Base-by-base conservation (phyloP, 768 basidiomycete genomes). In the Trametes elegans region DNA sequence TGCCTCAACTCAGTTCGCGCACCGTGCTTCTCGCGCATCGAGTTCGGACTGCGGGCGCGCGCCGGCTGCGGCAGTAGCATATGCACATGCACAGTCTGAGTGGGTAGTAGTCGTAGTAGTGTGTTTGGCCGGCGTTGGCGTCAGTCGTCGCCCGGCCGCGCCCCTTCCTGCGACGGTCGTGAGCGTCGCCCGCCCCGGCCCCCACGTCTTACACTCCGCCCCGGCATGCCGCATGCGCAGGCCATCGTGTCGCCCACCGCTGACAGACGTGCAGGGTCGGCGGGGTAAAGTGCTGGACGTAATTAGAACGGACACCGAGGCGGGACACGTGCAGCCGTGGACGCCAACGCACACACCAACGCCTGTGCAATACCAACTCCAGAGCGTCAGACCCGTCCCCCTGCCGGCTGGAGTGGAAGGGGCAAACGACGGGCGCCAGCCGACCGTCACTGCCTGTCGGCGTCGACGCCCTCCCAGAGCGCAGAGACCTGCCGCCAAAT, bases 401-500 rank as follows among this genome's bases (percentile, higher is more conserved):
- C n/a, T n/a, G n/a, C n/a, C n/a, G n/a, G n/a, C n/a, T n/a, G n/a
- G n/a, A n/a, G n/a, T 32, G n/a, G 24, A 28, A 49, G 23, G 24
- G 26, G 46, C 35, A 7, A 49, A 26, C 31, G 32, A 6, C 24
- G 16, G 27, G 41, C 31, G 31, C 23, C 48, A 27, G 41, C 21
- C n/a, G 34, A n/a, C 5, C 34, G n/a, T 13, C 40, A 41, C 23
- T 23, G 29, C 8, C 13, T 8, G 11, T 18, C 55, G 48, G 13
- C 39, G 49, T 14, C 41, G 27, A 28, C 21, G 21, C 35, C 47
- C 26, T 60, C 63, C 84, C 84, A 85, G 42, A 79, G 66, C 41
- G 68, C 66, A 53, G 74, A 75, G 29, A 73, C 81, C 43, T 77
- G 70, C 49, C 80, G 79, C 88, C 88, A 91, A 49, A 90, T 77